These are phyloP conservation scores for Neocatenulostroma microsporum DNA, from an alignment of 2,329 filamentous ascomycete species.

Conservation along the genomic window DNA sequence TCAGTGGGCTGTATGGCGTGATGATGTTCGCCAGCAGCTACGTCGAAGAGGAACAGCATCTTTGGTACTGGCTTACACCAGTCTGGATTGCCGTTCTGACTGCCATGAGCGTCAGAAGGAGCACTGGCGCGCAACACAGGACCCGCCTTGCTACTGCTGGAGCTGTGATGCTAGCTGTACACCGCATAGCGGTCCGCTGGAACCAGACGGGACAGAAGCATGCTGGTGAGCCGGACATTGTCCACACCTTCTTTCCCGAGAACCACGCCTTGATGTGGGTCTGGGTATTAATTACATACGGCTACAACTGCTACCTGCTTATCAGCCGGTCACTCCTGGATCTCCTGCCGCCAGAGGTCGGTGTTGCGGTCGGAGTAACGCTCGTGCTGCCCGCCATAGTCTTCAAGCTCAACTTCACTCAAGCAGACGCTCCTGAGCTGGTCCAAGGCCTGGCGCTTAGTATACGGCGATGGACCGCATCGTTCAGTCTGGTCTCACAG, in stretches of 20 bases:
- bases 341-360: constrained; percentile 21
- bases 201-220: constrained; percentile 98
- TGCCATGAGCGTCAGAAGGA: constrained; percentile 5
- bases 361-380: constrained; percentile 30
- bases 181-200: constrained; percentile 69
- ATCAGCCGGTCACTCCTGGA: constrained; percentile 24
- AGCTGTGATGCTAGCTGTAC: constrained; percentile 45
- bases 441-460: constrained; percentile 42
- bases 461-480: constrained; percentile 20
- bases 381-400: constrained; percentile 54
- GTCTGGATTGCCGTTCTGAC: constrained; percentile 51
- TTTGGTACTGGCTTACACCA: constrained; percentile 88
- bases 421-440: constrained; percentile 73
- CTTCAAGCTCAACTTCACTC: constrained; percentile 87
- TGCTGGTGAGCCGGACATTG: constrained; percentile 81
- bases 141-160: constrained; percentile 12
- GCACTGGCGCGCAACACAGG: background rate
- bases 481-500: constrained; percentile 28
- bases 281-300: constrained; percentile 62
- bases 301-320: constrained; percentile 47
- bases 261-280: constrained; percentile 65
- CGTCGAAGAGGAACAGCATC: constrained; percentile 96
- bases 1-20: constrained; percentile 52
- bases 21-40: constrained; percentile 99
- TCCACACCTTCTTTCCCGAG: constrained; percentile 58